Percentiles rank a stretch among this genome's conserved stretches.
Conservation (phyloP, 139 green algal genomes). For the Chlorella ohadii region DNA sequence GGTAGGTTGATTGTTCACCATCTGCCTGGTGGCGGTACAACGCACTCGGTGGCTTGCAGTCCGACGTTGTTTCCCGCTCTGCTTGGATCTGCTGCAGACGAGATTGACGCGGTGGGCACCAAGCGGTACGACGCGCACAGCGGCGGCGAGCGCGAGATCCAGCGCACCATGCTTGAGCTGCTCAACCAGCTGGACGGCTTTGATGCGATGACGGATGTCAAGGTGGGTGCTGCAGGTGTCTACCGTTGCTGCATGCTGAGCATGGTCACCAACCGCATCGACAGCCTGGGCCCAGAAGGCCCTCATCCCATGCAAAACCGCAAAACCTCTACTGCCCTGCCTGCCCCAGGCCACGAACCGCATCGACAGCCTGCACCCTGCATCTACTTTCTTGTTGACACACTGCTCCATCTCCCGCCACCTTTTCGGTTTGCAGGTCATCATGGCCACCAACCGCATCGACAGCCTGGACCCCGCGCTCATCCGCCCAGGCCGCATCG, state of each 20-base stretch:
- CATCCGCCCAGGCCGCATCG: conserved; percentile 95
- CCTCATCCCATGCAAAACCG: too few species aligned
- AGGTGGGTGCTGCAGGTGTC: conserved; percentile 63
- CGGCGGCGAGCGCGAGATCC: conserved; percentile 97
- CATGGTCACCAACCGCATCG: conserved; percentile 99
- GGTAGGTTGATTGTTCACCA: neutral
- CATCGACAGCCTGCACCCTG: conserved; percentile 97
- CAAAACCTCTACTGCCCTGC: too few species aligned
- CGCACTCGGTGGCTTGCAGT: too few species aligned
- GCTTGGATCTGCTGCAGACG: conserved; percentile 76
- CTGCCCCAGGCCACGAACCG: conserved; percentile 98
- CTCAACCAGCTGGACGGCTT: conserved; percentile 99
- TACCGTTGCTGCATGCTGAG: neutral
- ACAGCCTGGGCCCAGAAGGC: conserved; percentile 96
- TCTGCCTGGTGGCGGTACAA: too few species aligned
- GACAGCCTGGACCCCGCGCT: conserved; percentile 97
- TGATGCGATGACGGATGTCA: conserved; percentile 94
- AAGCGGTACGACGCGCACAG: conserved; percentile 95
- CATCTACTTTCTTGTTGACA: too few species aligned
- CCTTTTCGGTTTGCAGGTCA: conserved; percentile 71
- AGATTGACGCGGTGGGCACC: conserved; percentile 99
- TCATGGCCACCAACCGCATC: conserved; percentile 99
- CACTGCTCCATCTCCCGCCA: too few species aligned
- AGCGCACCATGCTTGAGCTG: conserved; percentile 98
- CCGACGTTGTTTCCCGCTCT: too few species aligned